phyloP scores from a whole-genome alignment of 345 rosid genomes.

The Corchorus capsularis region DNA sequence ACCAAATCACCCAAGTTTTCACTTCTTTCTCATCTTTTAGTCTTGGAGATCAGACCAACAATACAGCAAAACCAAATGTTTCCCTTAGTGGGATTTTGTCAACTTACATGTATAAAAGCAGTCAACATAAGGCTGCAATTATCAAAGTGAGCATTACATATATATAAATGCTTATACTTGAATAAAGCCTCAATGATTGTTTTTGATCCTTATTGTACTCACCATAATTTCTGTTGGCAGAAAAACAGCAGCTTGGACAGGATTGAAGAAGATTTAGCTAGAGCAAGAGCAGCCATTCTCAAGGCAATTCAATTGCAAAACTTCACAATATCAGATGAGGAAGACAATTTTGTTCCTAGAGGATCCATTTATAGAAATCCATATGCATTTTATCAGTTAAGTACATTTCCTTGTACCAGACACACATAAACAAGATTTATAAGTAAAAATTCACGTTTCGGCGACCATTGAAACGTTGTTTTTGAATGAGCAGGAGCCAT shows the following conservation, averaged over 20 bases:
- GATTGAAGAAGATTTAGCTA: slow-evolving; percentile 45
- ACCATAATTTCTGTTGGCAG: slow-evolving; percentile 4
- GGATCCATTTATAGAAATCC: slow-evolving; percentile 65
- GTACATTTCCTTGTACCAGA: slow-evolving; percentile 15
- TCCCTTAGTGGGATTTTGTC: slow-evolving; percentile 18
- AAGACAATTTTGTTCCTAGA: slow-evolving; percentile 45
- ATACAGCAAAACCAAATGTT: slow-evolving; percentile 21
- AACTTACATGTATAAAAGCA: slow-evolving; percentile 22
- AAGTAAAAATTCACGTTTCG: neutral
- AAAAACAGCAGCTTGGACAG: slow-evolving; percentile 30
- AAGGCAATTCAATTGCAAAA: slow-evolving; percentile 44
- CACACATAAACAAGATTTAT: too few relatives aligned
- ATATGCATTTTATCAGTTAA: slow-evolving; percentile 76
- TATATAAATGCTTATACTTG: neutral
- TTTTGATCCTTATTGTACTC: neutral
- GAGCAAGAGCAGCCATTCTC: slow-evolving; percentile 43
- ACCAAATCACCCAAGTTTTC: slow-evolving; percentile 23
- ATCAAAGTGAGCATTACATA: slow-evolving; percentile 17
- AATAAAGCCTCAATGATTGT: neutral
- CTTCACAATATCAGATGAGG: slow-evolving; percentile 41
- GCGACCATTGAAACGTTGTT: neutral
- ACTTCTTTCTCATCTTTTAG: slow-evolving; percentile 21
- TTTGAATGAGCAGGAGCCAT: slow-evolving; percentile 40
- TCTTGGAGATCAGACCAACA: slow-evolving; percentile 6
- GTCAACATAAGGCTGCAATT: slow-evolving; percentile 4